Conservation (phyloP, 2,329 filamentous ascomycete genomes). For the Xylaria sp. region DNA sequence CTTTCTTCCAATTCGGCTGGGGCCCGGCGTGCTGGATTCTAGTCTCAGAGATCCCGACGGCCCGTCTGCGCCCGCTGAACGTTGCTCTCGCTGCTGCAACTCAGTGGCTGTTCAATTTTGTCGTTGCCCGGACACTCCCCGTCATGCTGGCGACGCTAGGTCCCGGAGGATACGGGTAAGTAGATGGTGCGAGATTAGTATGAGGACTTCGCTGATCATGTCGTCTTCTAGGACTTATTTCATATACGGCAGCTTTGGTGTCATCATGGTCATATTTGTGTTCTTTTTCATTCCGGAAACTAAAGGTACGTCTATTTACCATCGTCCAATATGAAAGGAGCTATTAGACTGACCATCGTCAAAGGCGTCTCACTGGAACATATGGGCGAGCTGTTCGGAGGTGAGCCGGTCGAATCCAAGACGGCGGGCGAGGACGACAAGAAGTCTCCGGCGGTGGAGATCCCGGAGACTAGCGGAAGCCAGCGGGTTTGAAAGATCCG, state of each 20-base stretch:
- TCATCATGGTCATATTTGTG: conserved; percentile 69
- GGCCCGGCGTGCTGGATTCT: conserved; percentile 73
- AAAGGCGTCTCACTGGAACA: conserved; percentile 69
- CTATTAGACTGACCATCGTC: conserved; percentile 48
- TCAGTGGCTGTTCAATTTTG: conserved; percentile 74
- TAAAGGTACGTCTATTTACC: conserved; percentile 45
- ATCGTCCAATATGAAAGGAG: not conserved
- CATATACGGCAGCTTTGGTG: conserved; percentile 71
- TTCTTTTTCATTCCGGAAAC: conserved; percentile 65
- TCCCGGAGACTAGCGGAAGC: conserved; percentile 36
- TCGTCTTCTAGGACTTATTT: conserved; percentile 61
- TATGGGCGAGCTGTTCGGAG: conserved; percentile 69
- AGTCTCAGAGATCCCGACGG: conserved; percentile 72
- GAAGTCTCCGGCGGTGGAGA: conserved; percentile 39
- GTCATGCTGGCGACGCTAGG: conserved; percentile 68
- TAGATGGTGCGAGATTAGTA: not conserved
- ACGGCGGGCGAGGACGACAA: conserved; percentile 36
- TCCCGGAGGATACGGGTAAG: conserved; percentile 53
- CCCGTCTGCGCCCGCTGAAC: conserved; percentile 61
- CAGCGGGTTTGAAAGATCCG: conserved; percentile 30
- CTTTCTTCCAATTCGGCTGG: conserved; percentile 74
- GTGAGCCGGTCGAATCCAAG: conserved; percentile 36
- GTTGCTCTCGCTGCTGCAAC: conserved; percentile 70
- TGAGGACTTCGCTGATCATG: conserved; percentile 26
- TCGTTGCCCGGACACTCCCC: conserved; percentile 70